Evolutionary conservation across 768 basidiomycete genomes (phyloP).

Genomic region (Pleurotus pulmonarius): DNA sequence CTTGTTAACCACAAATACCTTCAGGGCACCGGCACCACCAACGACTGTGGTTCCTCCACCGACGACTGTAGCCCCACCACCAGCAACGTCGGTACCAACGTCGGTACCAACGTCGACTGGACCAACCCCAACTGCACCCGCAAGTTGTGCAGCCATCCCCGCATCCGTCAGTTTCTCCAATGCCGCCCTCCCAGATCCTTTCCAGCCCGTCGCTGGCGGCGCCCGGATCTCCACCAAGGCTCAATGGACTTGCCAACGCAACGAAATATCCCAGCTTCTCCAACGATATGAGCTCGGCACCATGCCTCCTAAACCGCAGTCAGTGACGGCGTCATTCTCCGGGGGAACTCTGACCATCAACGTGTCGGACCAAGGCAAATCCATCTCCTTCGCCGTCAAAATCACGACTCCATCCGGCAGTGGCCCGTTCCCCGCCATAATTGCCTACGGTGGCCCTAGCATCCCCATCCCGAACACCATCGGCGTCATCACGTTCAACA

Average conservation of each 20-base stretch:
- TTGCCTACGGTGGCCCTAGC: conserved; percentile 44
- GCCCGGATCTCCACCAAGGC: conserved; percentile 35
- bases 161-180: conserved; percentile 30
- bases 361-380: conserved; percentile 39
- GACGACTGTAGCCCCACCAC: conserved; percentile 14
- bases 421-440: conserved; percentile 49
- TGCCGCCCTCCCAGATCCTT: conserved; percentile 49
- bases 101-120: conserved; percentile 5
- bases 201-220: conserved; percentile 42
- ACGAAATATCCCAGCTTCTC: conserved; percentile 45
- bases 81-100: conserved; percentile 10
- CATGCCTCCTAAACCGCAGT: conserved; percentile 42
- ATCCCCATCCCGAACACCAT: conserved; percentile 33
- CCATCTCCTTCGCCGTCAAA: conserved; percentile 45
- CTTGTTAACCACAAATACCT: not conserved
- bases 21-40: not conserved
- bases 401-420: conserved; percentile 41
- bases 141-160: conserved; percentile 25
- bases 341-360: conserved; percentile 45
- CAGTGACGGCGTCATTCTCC: conserved; percentile 40
- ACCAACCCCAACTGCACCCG: conserved; percentile 8
- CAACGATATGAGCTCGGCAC: conserved; percentile 52
- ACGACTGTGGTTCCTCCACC: conserved; percentile 14
- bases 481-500: conserved; percentile 49
- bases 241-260: conserved; percentile 49